Conservation (phyloP, 768 basidiomycete genomes). For the Nidularia pulvinata region DNA sequence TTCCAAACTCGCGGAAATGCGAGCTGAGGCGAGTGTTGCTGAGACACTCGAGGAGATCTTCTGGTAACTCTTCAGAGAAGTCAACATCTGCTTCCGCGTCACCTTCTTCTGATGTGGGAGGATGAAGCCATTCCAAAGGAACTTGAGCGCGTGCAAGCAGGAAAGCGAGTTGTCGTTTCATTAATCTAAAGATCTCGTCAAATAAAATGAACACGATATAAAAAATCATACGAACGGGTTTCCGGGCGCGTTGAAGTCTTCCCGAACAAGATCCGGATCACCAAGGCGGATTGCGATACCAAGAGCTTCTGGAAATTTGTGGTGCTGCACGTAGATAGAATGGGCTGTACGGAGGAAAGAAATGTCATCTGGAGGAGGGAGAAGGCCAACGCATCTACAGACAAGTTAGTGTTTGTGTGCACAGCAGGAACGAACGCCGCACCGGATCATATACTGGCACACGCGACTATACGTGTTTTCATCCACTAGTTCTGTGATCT, state of each 20-base stretch:
- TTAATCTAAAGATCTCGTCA: conserved; percentile 44
- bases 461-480: conserved; percentile 87
- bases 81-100: conserved; percentile 57
- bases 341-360: conserved; percentile 90
- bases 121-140: conserved; percentile 86
- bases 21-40: conserved; percentile 83
- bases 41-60: conserved; percentile 84
- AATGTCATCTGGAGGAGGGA: conserved; percentile 92
- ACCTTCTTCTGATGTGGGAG: conserved; percentile 45
- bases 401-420: background rate
- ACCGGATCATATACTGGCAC: conserved; percentile 96
- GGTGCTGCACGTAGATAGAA: conserved; percentile 82
- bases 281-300: conserved; percentile 83
- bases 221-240: conserved; percentile 64
- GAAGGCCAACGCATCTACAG: conserved; percentile 79
- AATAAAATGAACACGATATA: background rate
- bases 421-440: conserved; percentile 17
- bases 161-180: conserved; percentile 96
- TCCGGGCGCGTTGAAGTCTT: conserved; percentile 88
- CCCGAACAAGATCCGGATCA: conserved; percentile 75
- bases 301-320: conserved; percentile 90
- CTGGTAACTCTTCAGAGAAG: conserved; percentile 65
- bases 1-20: conserved; percentile 90
- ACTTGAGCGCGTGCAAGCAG: conserved; percentile 92
- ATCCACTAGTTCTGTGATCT: conserved; percentile 79